Percentiles rank a stretch among this genome's conserved stretches.
Evolutionary conservation across 495 filamentous ascomycete species (phyloP).

Genomic region (Physcia stellaris): DNA sequence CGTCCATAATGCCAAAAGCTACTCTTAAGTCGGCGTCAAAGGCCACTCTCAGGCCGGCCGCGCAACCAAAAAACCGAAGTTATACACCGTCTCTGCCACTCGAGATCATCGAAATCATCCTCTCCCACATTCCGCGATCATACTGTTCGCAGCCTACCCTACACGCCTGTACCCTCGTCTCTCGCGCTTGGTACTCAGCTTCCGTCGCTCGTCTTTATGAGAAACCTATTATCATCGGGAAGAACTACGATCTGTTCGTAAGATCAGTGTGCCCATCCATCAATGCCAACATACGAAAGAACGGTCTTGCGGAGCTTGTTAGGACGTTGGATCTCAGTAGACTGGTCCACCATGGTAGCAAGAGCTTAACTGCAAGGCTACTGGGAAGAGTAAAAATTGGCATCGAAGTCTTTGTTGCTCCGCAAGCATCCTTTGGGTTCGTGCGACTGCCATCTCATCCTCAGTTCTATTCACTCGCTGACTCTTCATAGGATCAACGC

Average conservation of each 20-base stretch:
- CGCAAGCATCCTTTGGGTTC: conserved; percentile 48
- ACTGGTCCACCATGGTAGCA: conserved; percentile 52
- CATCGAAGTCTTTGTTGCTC: conserved; percentile 50
- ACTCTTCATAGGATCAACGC: conserved; percentile 38
- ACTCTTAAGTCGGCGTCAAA: too few species aligned
- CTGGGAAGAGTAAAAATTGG: conserved; percentile 42
- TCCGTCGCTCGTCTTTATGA: conserved; percentile 43
- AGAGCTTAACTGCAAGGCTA: conserved; percentile 50
- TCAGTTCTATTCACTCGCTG: conserved; percentile 1
- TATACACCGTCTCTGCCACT: too few species aligned
- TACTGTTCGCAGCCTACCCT: conserved; percentile 28
- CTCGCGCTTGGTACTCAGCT: conserved; percentile 50
- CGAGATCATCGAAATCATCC: conserved; percentile 37
- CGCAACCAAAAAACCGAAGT: too few species aligned
- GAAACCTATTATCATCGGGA: conserved; percentile 34
- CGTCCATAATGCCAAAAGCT: too few species aligned
- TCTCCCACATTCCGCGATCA: conserved; percentile 17
- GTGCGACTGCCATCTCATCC: too few species aligned
- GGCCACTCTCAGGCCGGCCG: too few species aligned
- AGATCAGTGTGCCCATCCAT: conserved; percentile 49
- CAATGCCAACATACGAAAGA: conserved; percentile 38
- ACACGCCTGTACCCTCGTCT: conserved; percentile 43
- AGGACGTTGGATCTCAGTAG: conserved; percentile 40
- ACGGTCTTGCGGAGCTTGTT: conserved; percentile 41
- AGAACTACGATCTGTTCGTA: conserved; percentile 45